Evolutionary conservation across 2,329 filamentous ascomycete species (phyloP).

Genomic region (Cladophialophora immunda): DNA sequence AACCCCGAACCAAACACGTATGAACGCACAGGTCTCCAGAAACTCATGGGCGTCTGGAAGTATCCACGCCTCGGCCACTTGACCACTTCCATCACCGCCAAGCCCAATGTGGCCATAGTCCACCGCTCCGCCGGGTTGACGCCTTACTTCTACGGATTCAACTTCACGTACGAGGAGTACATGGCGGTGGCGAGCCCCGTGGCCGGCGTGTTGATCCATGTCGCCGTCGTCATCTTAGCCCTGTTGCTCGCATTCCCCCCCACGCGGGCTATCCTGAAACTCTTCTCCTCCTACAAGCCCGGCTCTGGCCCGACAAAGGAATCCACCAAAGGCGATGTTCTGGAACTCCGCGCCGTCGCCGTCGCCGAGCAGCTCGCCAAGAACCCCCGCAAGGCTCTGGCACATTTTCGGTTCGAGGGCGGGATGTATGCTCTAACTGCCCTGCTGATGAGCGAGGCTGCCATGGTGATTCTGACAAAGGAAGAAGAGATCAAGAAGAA

Average conservation of each 20-base stretch:
- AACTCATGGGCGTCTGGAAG: conserved; percentile 61
- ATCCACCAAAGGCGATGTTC: conserved; percentile 48
- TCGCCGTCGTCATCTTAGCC: conserved; percentile 56
- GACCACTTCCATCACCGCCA: conserved; percentile 62
- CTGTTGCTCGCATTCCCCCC: conserved; percentile 61
- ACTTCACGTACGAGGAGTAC: conserved; percentile 67
- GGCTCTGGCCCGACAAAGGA: conserved; percentile 60
- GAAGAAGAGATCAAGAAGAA: conserved; percentile 52
- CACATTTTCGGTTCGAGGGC: conserved; percentile 53
- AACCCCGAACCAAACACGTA: conserved; percentile 47
- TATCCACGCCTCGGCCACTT: conserved; percentile 67
- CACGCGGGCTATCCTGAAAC: conserved; percentile 60
- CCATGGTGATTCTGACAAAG: conserved; percentile 51
- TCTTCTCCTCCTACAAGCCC: conserved; percentile 56
- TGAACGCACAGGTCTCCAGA: conserved; percentile 49
- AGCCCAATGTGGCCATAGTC: conserved; percentile 65
- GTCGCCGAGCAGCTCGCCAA: conserved; percentile 50
- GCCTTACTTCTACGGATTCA: conserved; percentile 64
- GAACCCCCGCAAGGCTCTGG: conserved; percentile 51
- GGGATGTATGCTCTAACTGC: conserved; percentile 55
- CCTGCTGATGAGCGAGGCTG: conserved; percentile 54
- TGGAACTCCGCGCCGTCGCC: conserved; percentile 57
- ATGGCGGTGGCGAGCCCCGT: conserved; percentile 61
- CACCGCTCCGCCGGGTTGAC: conserved; percentile 68
- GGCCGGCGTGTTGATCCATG: conserved; percentile 59